phyloP scores from a whole-genome alignment of 1,139 yeast genomes.

The Blastobotrys capitulatus region DNA sequence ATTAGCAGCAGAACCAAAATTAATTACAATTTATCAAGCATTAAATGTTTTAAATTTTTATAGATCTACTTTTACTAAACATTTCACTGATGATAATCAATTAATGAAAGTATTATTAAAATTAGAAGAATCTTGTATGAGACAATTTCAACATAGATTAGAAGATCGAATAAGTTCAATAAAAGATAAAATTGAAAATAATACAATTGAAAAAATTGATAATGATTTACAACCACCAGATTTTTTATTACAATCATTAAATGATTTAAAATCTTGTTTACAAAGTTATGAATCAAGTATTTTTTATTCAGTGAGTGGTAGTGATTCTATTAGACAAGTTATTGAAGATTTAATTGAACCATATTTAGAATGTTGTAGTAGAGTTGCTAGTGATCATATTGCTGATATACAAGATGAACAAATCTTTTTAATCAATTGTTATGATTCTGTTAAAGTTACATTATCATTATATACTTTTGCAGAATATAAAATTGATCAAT shows the following conservation, averaged over 20 bases:
- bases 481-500: slow-evolving; percentile 30
- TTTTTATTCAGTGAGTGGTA: slow-evolving; percentile 24
- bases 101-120: slow-evolving; percentile 24
- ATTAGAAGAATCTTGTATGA: slow-evolving; percentile 24
- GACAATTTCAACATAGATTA: slow-evolving; percentile 31
- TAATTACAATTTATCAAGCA: slow-evolving; percentile 52
- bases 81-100: slow-evolving; percentile 19
- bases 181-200: slow-evolving; percentile 12
- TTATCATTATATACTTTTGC: slow-evolving; percentile 31
- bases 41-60: slow-evolving; percentile 63
- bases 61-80: slow-evolving; percentile 58
- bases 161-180: slow-evolving; percentile 23
- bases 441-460: slow-evolving; percentile 30
- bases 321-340: slow-evolving; percentile 25
- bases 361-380: slow-evolving; percentile 31
- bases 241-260: slow-evolving; percentile 31
- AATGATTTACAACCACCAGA: slow-evolving; percentile 33
- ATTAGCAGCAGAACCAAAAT: slow-evolving; percentile 57
- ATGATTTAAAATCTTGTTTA: slow-evolving; percentile 32
- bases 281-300: slow-evolving; percentile 33
- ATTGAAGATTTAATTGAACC: slow-evolving; percentile 34
- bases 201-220: slow-evolving; percentile 2
- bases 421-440: slow-evolving; percentile 34
- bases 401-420: slow-evolving; percentile 25
- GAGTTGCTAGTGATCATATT: slow-evolving; percentile 25